Evolutionary conservation across 1,284 basidiomycete genomes (phyloP).

Genomic region (Naganishia sp.): DNA sequence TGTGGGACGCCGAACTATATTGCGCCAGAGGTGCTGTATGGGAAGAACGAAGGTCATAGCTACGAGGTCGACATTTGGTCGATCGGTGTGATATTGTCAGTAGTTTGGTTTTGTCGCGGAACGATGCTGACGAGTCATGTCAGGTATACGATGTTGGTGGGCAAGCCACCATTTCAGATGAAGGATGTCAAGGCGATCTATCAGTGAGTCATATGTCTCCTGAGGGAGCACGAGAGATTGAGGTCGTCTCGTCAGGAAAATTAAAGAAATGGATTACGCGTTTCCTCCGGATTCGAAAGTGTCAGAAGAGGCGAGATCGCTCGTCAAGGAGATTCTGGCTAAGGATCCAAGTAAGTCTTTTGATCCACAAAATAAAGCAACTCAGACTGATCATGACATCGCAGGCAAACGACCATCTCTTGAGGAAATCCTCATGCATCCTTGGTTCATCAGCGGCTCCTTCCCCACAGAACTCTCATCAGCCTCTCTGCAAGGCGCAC

Average conservation of each 20-base stretch:
- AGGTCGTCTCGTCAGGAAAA: constrained; percentile 63
- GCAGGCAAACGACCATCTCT: constrained; percentile 72
- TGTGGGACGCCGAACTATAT: constrained; percentile 99
- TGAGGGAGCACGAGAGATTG: constrained; percentile 30
- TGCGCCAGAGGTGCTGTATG: constrained; percentile 95
- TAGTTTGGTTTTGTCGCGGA: background rate
- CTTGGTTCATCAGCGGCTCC: constrained; percentile 79
- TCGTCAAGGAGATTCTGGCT: constrained; percentile 84
- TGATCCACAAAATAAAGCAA: background rate
- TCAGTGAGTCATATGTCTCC: constrained; percentile 60
- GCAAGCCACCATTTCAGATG: constrained; percentile 95
- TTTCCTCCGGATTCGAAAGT: constrained; percentile 79
- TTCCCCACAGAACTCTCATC: constrained; percentile 78
- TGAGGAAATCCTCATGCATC: constrained; percentile 79
- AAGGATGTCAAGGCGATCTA: constrained; percentile 95
- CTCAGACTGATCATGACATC: constrained; percentile 1
- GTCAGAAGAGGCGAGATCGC: constrained; percentile 70
- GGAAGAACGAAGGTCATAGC: constrained; percentile 91
- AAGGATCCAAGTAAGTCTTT: constrained; percentile 64
- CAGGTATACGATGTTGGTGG: constrained; percentile 85
- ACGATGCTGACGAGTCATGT: background rate
- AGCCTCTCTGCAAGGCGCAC: constrained; percentile 70
- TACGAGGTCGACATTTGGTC: constrained; percentile 99
- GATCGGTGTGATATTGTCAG: constrained; percentile 84
- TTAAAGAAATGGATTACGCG: constrained; percentile 89